These are phyloP conservation scores for Neodidymelliopsis sp. DNA, from an alignment of 2,329 filamentous ascomycete species.

Conservation along the genomic window DNA sequence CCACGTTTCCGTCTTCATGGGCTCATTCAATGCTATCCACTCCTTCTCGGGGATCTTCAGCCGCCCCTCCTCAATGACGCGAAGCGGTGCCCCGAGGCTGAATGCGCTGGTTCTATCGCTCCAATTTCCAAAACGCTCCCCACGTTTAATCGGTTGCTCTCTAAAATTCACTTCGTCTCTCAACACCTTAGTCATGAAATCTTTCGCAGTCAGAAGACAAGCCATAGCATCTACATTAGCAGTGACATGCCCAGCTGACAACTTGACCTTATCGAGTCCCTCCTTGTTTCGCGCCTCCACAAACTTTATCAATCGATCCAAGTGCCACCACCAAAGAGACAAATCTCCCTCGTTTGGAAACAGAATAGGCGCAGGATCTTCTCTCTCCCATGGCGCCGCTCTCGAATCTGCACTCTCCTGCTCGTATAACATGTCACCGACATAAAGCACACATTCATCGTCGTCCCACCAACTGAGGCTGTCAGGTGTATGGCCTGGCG, in stretches of 20 bases:
- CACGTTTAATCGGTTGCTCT: slow-evolving; percentile 8
- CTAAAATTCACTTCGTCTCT: slow-evolving; percentile 11
- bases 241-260: slow-evolving; percentile 18
- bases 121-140: slow-evolving; percentile 12
- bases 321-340: slow-evolving; percentile 17
- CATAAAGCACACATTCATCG: slow-evolving; percentile 17
- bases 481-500: slow-evolving; percentile 22
- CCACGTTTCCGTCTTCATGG: neutral
- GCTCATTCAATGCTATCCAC: too few species aligned
- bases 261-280: neutral
- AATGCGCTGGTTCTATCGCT: slow-evolving; percentile 2
- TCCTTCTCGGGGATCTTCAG: neutral
- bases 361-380: slow-evolving; percentile 14
- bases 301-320: slow-evolving; percentile 5
- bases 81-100: slow-evolving; percentile 10
- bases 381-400: neutral
- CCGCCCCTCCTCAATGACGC: slow-evolving; percentile 9
- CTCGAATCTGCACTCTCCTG: slow-evolving; percentile 2
- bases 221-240: slow-evolving; percentile 13
- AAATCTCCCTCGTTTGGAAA: slow-evolving; percentile 20
- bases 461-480: slow-evolving; percentile 19
- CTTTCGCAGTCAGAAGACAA: slow-evolving; percentile 9
- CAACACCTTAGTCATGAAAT: slow-evolving; percentile 19
- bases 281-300: slow-evolving; percentile 1
- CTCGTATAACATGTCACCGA: slow-evolving; percentile 20